Evolutionary conservation across 2,329 filamentous ascomycete species (phyloP).

Genomic region (Davidsoniella virescens): DNA sequence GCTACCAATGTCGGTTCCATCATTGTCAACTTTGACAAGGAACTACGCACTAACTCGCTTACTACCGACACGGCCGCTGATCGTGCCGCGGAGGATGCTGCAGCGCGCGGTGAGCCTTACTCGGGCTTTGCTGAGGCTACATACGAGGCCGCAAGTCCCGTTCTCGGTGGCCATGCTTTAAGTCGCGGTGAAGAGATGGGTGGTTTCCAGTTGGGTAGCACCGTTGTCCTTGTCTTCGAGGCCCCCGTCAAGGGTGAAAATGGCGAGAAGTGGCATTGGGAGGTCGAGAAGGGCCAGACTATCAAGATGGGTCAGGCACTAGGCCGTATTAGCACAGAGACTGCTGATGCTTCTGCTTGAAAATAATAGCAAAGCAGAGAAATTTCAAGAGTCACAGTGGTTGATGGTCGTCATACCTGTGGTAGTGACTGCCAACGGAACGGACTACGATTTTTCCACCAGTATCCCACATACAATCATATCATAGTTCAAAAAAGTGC

Average conservation of each 20-base stretch:
- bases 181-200: slow-evolving; percentile 92
- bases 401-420: no score
- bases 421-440: no score
- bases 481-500: no score
- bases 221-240: slow-evolving; percentile 91
- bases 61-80: slow-evolving; percentile 87
- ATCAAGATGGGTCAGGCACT: slow-evolving; percentile 81
- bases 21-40: slow-evolving; percentile 89
- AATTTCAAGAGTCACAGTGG: background rate
- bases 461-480: no score
- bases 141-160: slow-evolving; percentile 59
- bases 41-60: slow-evolving; percentile 82
- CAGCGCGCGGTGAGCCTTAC: slow-evolving; percentile 61
- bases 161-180: slow-evolving; percentile 71
- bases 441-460: no score
- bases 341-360: slow-evolving; percentile 4
- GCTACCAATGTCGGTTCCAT: slow-evolving; percentile 97
- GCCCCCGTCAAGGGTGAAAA: slow-evolving; percentile 44
- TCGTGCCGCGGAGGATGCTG: slow-evolving; percentile 64
- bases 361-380: no score
- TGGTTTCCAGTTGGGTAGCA: slow-evolving; percentile 89
- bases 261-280: slow-evolving; percentile 53
- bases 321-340: slow-evolving; percentile 50
- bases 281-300: slow-evolving; percentile 69
- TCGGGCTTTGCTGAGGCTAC: slow-evolving; percentile 87